These are phyloP conservation scores for Camelina laxa DNA, from an alignment of 345 rosid species.

Conservation along the genomic window DNA sequence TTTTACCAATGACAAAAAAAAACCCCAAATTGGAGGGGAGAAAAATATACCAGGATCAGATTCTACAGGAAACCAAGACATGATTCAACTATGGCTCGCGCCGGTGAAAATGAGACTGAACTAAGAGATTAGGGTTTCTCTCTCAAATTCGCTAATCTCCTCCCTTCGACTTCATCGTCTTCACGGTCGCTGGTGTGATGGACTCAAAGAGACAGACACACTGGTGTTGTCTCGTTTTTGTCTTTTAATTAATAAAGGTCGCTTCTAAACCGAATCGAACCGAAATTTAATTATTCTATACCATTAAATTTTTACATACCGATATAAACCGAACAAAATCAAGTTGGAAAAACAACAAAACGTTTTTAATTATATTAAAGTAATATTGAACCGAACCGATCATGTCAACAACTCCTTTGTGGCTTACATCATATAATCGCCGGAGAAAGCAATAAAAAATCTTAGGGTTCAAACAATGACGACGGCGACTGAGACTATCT, in stretches of 20 bases:
- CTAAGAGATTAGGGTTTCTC: conserved; percentile 18
- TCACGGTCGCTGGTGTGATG: neutral
- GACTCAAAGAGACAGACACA: conserved; percentile 13
- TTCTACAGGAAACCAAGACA: conserved; percentile 48
- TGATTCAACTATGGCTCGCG: conserved; percentile 29
- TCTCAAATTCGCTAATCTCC: conserved; percentile 24
- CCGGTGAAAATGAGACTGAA: conserved; percentile 20
- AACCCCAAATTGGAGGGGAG: neutral
- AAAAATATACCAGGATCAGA: conserved; percentile 44
- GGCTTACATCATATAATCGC: neutral
- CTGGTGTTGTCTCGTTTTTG: conserved; percentile 7
- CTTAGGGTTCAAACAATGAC: conserved; percentile 41
- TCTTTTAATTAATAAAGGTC: neutral
- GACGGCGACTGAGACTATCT: conserved; percentile 52
- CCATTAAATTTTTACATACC: neutral
- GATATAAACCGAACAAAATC: neutral
- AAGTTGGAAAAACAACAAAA: neutral
- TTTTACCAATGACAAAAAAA: neutral
- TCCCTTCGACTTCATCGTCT: conserved; percentile 26
- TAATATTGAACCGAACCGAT: conserved; percentile 11
- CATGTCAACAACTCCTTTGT: neutral
- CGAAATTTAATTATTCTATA: neutral
- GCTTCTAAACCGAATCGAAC: conserved; percentile 9
- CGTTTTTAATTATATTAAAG: neutral
- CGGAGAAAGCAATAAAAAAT: conserved; percentile 10